Evolutionary conservation across 306 rosid genomes (phyloP), one percentile per base, ranked within the genome.

Genomic region (Senna siamea): DNA sequence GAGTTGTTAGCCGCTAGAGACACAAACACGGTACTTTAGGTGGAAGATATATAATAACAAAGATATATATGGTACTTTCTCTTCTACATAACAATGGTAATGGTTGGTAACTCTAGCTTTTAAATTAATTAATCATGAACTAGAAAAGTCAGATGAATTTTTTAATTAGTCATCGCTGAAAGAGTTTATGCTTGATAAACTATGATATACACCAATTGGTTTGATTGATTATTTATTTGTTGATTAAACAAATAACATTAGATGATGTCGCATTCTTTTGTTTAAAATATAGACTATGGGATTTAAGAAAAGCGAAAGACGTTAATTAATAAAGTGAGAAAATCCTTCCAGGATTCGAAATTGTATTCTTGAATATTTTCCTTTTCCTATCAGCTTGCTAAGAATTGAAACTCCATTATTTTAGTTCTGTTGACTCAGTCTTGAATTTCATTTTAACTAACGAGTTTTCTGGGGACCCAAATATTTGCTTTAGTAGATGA

Each of bases 221-320:
- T 46, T 6, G 34, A 57, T 67, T 67, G 34, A 46, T 26, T 26
- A 26, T 26, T 26, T 26, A 26, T 13, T 67, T 15, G 69, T 54
- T 43, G 22, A 26, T 74, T 66, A 43, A 35, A 62, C 18, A 32
- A 51, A 19, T 10, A 51, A 57, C 30, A 13, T 46, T 69, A 19
- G 43, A 34, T 18, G 40, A 28, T 22, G 59, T 76, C 74, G 38
- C 74, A 47, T 56, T 57, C 44, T 18, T 38, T 62, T 38, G 12
- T 18, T 19, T 37, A 47, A 38, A 46, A 10, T 12, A 10, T 2
- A 35, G 1, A 59, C 11, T 17, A 7, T 20, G 26, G 8, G 4
- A 35, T 18, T 18, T 5, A 62, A 62, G 50, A 62, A 62, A 62
- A 37, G 68, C 28, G 32, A 35, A 32, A 35, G 15, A 1, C 66